Conservation (phyloP, 2,329 filamentous ascomycete genomes). For the Neofusicoccum kwambonambiense region DNA sequence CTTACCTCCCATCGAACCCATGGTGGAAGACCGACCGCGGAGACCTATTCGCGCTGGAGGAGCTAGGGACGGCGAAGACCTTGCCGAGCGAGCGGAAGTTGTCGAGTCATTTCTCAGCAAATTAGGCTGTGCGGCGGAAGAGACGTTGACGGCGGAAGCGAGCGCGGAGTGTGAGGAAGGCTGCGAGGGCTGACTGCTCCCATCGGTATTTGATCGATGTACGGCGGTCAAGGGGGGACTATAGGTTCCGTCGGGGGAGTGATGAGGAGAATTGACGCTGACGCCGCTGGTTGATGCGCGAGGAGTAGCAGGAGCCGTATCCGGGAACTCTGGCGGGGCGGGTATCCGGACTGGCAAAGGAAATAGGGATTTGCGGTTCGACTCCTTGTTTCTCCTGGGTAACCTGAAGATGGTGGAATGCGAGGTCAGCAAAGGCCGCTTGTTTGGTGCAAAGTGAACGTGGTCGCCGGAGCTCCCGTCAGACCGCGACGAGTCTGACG, state of each 20-base stretch:
- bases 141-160: slow-evolving; percentile 29
- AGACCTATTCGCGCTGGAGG: slow-evolving; percentile 59
- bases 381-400: slow-evolving; percentile 65
- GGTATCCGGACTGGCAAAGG: slow-evolving; percentile 77
- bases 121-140: slow-evolving; percentile 39
- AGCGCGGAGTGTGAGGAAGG: slow-evolving; percentile 55
- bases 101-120: slow-evolving; percentile 62
- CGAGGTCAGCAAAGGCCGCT: slow-evolving; percentile 52
- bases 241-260: slow-evolving; percentile 38
- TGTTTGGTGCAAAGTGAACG: slow-evolving; percentile 35
- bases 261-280: slow-evolving; percentile 33
- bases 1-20: slow-evolving; percentile 75
- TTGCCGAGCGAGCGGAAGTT: slow-evolving; percentile 64
- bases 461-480: slow-evolving; percentile 70
- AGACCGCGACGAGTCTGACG: slow-evolving; percentile 86
- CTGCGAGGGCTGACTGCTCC: slow-evolving; percentile 32
- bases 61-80: slow-evolving; percentile 56
- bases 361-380: slow-evolving; percentile 76
- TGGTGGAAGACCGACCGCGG: slow-evolving; percentile 81
- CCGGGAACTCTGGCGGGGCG: slow-evolving; percentile 46
- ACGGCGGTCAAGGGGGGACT: slow-evolving; percentile 39
- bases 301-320: slow-evolving; percentile 45
- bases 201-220: slow-evolving; percentile 27
- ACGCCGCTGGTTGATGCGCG: slow-evolving; percentile 42
- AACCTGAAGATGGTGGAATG: slow-evolving; percentile 75